Conservation (phyloP, 495 filamentous ascomycete species). For the Letharia columbiana region DNA sequence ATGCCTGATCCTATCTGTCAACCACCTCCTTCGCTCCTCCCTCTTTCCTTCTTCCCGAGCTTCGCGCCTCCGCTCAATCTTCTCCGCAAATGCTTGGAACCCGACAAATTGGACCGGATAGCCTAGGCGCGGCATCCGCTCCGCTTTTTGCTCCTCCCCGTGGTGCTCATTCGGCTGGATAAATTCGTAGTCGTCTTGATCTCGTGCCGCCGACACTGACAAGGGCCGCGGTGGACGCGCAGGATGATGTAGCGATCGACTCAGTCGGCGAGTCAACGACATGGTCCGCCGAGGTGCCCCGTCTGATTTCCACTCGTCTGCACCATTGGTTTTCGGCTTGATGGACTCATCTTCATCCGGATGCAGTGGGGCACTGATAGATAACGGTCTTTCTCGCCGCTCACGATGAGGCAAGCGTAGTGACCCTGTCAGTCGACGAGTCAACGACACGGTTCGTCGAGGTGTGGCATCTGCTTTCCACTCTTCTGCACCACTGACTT, state of each 20-base stretch:
- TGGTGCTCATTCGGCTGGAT: slow-evolving; percentile 25
- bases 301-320: not conserved
- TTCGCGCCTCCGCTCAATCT: slow-evolving; percentile 51
- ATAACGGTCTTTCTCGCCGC: not conserved
- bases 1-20: slow-evolving; percentile 58
- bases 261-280: slow-evolving; percentile 2
- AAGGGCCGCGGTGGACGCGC: not conserved
- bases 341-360: not conserved
- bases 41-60: slow-evolving; percentile 44
- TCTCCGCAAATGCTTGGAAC: slow-evolving; percentile 43
- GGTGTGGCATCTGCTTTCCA: not conserved
- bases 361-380: slow-evolving; percentile 2
- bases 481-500: not conserved
- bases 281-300: not conserved
- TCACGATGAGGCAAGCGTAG: not conserved
- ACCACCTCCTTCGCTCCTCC: slow-evolving; percentile 54
- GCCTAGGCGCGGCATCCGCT: slow-evolving; percentile 38
- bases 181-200: slow-evolving; percentile 23
- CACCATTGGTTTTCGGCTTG: not conserved
- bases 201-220: not conserved
- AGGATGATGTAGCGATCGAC: not conserved
- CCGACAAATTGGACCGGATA: slow-evolving; percentile 47
- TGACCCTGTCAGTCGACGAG: not conserved
- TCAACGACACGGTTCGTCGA: not conserved
- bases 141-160: slow-evolving; percentile 32